Conservation (phyloP, 371 early-diverging fungal genomes). For the Haplosporangium sp. region DNA sequence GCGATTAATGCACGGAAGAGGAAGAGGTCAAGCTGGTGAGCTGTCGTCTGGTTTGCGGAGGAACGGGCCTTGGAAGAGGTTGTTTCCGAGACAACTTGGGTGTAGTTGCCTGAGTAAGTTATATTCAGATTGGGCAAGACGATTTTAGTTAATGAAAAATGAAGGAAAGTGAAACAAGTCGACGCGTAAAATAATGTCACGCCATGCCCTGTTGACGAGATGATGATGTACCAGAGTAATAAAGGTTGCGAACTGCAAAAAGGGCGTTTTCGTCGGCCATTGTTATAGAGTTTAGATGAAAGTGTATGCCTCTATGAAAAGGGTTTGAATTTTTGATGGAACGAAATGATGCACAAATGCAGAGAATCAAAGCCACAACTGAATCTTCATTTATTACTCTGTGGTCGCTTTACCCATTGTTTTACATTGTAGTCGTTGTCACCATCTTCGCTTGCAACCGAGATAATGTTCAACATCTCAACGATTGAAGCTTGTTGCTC, state of each 20-base stretch:
- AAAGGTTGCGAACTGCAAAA: constrained; percentile 52
- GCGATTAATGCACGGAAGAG: constrained; percentile 49
- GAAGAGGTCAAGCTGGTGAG: constrained; percentile 48
- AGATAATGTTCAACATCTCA: constrained; percentile 3
- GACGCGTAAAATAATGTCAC: constrained; percentile 2
- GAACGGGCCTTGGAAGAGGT: constrained; percentile 27
- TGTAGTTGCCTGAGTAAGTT: constrained; percentile 40
- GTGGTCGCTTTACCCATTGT: constrained; percentile 14
- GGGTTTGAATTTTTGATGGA: neutral
- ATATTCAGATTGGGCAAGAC: neutral
- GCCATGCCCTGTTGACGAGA: neutral
- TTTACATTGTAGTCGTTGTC: constrained; percentile 4
- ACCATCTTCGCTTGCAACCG: neutral
- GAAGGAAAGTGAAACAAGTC: neutral
- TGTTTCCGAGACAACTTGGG: constrained; percentile 42
- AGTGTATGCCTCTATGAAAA: constrained; percentile 1
- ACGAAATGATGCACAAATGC: neutral
- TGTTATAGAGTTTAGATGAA: neutral
- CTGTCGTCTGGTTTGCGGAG: constrained; percentile 26
- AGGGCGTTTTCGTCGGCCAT: constrained; percentile 52
- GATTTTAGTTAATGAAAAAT: neutral
- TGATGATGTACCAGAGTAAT: constrained; percentile 48
- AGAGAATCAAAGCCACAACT: neutral
- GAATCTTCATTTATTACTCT: neutral
- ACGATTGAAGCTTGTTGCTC: constrained; percentile 21